Evolutionary conservation across 2,329 filamentous ascomycete genomes (phyloP), one percentile per base, ranked within the genome.

Genomic region (Aspergillus terreus): DNA sequence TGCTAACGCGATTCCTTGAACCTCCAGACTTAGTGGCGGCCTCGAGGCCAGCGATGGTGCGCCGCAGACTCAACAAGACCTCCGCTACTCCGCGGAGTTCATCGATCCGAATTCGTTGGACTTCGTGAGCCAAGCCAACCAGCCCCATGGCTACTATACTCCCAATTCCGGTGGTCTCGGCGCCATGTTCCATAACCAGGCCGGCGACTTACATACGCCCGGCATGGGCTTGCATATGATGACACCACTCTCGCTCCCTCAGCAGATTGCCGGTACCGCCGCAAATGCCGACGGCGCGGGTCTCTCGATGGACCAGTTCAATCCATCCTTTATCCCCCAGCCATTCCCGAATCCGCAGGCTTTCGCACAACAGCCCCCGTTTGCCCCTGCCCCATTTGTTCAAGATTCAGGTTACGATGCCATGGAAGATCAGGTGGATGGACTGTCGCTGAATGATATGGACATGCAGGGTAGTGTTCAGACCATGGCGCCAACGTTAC

Each of bases 71-170:
- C 82, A 87, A 40, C 85, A 87, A 63, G 91, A 96, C 61, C 94
- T 92, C 85, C 83, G 88, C 59, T 91, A 96, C 65, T 95, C 92
- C 2, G 90, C 92, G 4, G 94, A 91, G 19, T 78, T 95, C 51
- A 81, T 97, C 66, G 92, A 97, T 66, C 85, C 90, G 15, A 90
- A 87, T 69, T 88, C 89, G 27, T 90, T 90, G 68, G 80, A 81
- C 50, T 92, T 95, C 65, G 84, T 87, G 58, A 90, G 88, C 70
- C 88, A 92, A 58, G 40, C 12, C 40, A n/a, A 38, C 19, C 82
- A 87, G 43, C 35, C 35, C 35, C 82, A 88, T 14, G 88, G 86
- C 12, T 94, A 94, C 71, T 96, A 95, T 72, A 92, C 90, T 6
- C 89, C 92, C 2, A 95, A 90, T 1, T 88, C 90, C 2, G 89